Base-by-base conservation (phyloP, 768 basidiomycete species). In the Boletus huronensis region DNA sequence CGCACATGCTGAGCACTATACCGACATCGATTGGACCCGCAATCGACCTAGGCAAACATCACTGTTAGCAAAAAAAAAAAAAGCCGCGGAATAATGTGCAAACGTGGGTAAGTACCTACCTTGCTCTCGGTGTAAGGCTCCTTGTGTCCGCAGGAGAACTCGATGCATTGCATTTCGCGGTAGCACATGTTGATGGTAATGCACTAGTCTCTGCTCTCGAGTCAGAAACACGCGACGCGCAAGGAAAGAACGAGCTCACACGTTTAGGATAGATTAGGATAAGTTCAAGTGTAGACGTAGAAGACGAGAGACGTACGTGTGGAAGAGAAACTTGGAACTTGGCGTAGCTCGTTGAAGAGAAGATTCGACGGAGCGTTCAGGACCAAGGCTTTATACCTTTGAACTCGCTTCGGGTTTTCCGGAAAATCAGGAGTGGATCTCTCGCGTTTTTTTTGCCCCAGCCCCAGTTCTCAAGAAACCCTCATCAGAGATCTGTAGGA, bases 61-160 rank as follows among this genome's bases (percentile, higher is more conserved):
- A 21, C 52, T 48, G 48, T 51, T 38, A 53, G 43, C 36, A 38
- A 38, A n/a, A 9, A n/a, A 52, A 54, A 59, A 19, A n/a, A n/a
- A n/a, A n/a, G n/a, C n/a, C 45, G 53, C 66, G 67, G 50, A 14
- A 61, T 52, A n/a, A 59, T 62, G 34, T 70, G 64, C 7, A 65
- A 31, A 65, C 45, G 40, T 65, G 58, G 35, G 65, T 60, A 29
- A 13, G 59, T 57, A 35, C 31, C 40, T 10, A 70, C 71, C 64
- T 69, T 73, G 56, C 51, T 64, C 41, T 73, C 68, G 6, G 53
- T 64, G 42, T 61, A 49, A 5, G 70, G 69, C 35, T 66, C 56
- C 25, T 66, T 57, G 60, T 80, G 77, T 28, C 70, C 73, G 57
- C 79, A 81, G 21, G 62, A 43, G 58, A 73, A 70, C 54, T 64